phyloP scores from a whole-genome alignment of 345 rosid genomes.

The Erucastrum elatum region DNA sequence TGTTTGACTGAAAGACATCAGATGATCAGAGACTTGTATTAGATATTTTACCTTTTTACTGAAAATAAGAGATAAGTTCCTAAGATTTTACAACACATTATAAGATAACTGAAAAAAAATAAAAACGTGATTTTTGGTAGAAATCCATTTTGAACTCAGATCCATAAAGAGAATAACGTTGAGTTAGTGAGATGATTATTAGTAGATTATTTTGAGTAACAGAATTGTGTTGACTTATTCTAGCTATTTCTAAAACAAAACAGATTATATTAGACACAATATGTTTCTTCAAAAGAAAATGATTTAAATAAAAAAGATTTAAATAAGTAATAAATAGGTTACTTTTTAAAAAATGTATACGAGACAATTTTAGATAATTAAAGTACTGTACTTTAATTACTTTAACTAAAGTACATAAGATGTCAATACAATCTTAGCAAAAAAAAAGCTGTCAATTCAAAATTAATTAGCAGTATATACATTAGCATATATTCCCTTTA shows the following conservation, averaged over 20 bases:
- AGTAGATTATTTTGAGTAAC: neutral
- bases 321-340: neutral
- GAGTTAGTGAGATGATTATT: neutral
- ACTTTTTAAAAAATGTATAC: neutral
- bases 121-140: no score
- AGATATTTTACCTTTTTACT: neutral
- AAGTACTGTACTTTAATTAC: no score
- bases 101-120: neutral
- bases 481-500: no score
- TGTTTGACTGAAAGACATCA: neutral
- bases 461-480: no score
- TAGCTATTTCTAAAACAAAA: neutral
- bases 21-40: neutral
- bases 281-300: no score
- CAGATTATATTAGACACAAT: neutral
- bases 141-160: neutral
- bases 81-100: neutral
- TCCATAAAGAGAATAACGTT: neutral
- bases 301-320: no score
- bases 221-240: neutral
- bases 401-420: neutral
- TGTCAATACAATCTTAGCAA: neutral
- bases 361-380: neutral
- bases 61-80: neutral
- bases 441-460: no score